A percentile compares a stretch with the other conserved stretches of the same genome.
These are phyloP conservation scores for Hanseniaspora valbyensis DNA, from an alignment of 805 yeast species.

Conservation along the genomic window DNA sequence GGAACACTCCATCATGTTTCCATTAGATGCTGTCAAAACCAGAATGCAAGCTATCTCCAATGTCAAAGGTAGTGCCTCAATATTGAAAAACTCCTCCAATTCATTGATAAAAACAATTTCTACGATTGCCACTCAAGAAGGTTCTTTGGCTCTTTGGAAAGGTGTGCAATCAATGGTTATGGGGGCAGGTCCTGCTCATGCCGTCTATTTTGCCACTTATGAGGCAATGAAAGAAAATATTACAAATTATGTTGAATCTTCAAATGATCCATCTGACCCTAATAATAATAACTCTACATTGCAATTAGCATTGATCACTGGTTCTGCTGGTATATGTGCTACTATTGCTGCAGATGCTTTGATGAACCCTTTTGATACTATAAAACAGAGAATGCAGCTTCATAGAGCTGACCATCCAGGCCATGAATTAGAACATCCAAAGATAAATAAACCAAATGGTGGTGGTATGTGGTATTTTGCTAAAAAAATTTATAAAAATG, in stretches of 20 bases:
- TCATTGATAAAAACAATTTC: slow-evolving; percentile 14
- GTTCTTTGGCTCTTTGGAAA: slow-evolving; percentile 80
- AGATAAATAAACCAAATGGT: slow-evolving; percentile 14
- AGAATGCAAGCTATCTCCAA: slow-evolving; percentile 54
- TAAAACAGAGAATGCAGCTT: slow-evolving; percentile 89
- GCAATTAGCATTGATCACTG: slow-evolving; percentile 70
- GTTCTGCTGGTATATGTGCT: slow-evolving; percentile 82
- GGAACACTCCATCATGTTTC: slow-evolving; percentile 97
- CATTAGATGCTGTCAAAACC: slow-evolving; percentile 91
- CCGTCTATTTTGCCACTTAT: slow-evolving; percentile 88
- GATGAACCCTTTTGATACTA: slow-evolving; percentile 94
- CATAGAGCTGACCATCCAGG: slow-evolving; percentile 21
- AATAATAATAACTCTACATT: slow-evolving; percentile 25
- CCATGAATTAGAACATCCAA: slow-evolving; percentile 18
- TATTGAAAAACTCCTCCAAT: slow-evolving; percentile 52
- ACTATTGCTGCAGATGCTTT: slow-evolving; percentile 88
- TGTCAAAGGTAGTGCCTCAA: slow-evolving; percentile 29
- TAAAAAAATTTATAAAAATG: slow-evolving; percentile 41
- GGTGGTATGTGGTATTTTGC: slow-evolving; percentile 25
- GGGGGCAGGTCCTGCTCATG: slow-evolving; percentile 99
- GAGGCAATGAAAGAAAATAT: slow-evolving; percentile 48
- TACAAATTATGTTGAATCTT: slow-evolving; percentile 24
- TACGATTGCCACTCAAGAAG: slow-evolving; percentile 69
- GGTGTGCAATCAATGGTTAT: slow-evolving; percentile 84
- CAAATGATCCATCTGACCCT: background rate